Base-by-base conservation (phyloP, 495 filamentous ascomycete species). In the Podospora fimiseda region DNA sequence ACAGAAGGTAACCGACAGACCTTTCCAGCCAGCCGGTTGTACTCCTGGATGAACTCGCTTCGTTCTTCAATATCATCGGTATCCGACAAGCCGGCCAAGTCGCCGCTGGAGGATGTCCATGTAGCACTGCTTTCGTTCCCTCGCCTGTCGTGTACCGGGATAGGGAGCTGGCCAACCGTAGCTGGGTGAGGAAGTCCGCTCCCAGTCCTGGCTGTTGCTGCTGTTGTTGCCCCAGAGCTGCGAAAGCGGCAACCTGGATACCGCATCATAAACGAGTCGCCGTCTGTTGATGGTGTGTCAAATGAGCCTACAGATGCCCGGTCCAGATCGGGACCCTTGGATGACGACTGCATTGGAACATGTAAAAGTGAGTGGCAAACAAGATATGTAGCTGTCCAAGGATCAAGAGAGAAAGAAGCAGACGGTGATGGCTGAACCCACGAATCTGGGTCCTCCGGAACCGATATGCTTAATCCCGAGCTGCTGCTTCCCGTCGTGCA, bases 1-100 rank as follows among this genome's bases (percentile, higher is more conserved):
- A n/a, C n/a, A n/a, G 46, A 38, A 5, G 9, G 43, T 23, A 22
- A 15, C 27, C 18, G 8, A 47, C 20, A 14, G 39, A 79, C 76
- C 68, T 74, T 77, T 38, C 64, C 67, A 3, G 80, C 80, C 8
- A 84, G 66, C 16, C 69, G 62, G 56, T 83, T 84, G 52, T 81
- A 84, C 58, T 80, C 72, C 6, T 67, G 41, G 5, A 78, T 56
- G 52, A 78, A 80, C 19, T 63, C 58, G 9, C 58, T 51, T 36
- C 71, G 70, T 30, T 71, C 61, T 18, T 74, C 67, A 18, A 69
- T 56, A 30, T 74, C 72, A 40, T 77, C 72, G 5, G 60, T 52
- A 20, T 77, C 74, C 2, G 60, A 62, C 2, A 64, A 33, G 2
- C 62, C 50, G 6, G 57, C 64, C 1, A 58, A 51, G 8, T 71